Base-by-base conservation (phyloP, 140 eudicot species). In the Stevia rebaudiana region DNA sequence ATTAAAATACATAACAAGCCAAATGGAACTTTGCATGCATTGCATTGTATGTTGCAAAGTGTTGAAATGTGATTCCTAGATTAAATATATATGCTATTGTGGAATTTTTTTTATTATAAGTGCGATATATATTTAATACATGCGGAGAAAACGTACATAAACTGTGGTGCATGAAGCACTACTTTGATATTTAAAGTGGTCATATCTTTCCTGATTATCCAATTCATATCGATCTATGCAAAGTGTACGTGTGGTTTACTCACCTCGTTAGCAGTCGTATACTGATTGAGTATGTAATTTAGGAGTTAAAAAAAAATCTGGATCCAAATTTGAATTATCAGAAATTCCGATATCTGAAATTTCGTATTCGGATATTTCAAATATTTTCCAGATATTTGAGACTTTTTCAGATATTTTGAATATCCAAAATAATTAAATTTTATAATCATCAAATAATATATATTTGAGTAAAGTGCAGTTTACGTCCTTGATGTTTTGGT, bases 101-200 rank as follows among this genome's bases (percentile, higher is more conserved):
- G 57, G 74, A 11, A 42, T 74, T 25, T 25, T 65, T 18, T 10
- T 7, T 67, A 57, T 18, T 59, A 46, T 35, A 57, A 67, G 79
- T 67, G 79, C 57, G 64, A 74, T 58, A 58, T 62, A 66, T 44
- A 55, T 73, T 73, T 52, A 65, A 54, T 65, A 56, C 23, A 36
- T 28, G 33, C 4, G 33, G 75, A 55, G 72, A 73, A 63, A 58
- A 54, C 68, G 69, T 63, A 63, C 21, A 63, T 43, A 30, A 67
- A 48, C 40, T 47, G 33, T 66, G 28, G 79, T 74, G 74, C 74
- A 57, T 39, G 74, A 74, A 66, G 79, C 74, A 66, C 73, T 74
- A 66, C 5, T 18, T 57, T 35, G 68, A 58, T 63, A 19, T 36
- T 43, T 5, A 51, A 74, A 57, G 73, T 74, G 73, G 74, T 13